Conservation (phyloP, 1,139 yeast species). For the Candida dubliniensis region DNA sequence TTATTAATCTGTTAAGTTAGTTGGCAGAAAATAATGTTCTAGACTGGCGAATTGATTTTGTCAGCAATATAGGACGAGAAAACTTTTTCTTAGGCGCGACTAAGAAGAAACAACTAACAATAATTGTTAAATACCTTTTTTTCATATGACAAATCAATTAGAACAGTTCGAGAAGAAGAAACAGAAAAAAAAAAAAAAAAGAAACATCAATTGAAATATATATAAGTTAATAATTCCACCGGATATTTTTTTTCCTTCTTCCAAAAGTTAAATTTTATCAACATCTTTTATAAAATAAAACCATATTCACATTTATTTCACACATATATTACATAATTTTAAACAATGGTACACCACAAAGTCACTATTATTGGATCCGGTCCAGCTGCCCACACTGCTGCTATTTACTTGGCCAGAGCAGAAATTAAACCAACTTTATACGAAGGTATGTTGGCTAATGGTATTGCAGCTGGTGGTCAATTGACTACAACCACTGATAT, state of each 20-base stretch:
- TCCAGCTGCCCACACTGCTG: slow-evolving; percentile 99
- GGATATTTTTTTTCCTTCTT: not conserved
- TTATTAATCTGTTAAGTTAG: no score
- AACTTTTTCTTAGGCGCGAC: not conserved
- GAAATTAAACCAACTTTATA: slow-evolving; percentile 90
- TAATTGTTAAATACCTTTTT: not conserved
- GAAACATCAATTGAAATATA: not conserved
- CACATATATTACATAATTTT: not conserved
- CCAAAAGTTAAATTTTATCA: not conserved
- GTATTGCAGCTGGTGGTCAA: slow-evolving; percentile 98
- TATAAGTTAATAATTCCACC: not conserved
- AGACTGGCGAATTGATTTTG: not conserved
- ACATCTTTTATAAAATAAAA: not conserved
- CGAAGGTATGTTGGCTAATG: slow-evolving; percentile 97
- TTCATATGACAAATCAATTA: not conserved
- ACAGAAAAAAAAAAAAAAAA: not conserved
- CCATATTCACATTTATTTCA: no score
- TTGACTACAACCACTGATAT: slow-evolving; percentile 96
- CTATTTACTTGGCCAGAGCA: slow-evolving; percentile 93
- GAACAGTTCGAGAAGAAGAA: no score
- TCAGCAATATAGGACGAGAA: not conserved
- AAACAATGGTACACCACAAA: slow-evolving; percentile 77
- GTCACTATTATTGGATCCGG: slow-evolving; percentile 97
- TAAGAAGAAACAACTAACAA: not conserved
- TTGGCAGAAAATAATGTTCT: not conserved